Evolutionary conservation across 176 grass and related monocot genomes (phyloP).

Genomic region (Saccharum officinarum): DNA sequence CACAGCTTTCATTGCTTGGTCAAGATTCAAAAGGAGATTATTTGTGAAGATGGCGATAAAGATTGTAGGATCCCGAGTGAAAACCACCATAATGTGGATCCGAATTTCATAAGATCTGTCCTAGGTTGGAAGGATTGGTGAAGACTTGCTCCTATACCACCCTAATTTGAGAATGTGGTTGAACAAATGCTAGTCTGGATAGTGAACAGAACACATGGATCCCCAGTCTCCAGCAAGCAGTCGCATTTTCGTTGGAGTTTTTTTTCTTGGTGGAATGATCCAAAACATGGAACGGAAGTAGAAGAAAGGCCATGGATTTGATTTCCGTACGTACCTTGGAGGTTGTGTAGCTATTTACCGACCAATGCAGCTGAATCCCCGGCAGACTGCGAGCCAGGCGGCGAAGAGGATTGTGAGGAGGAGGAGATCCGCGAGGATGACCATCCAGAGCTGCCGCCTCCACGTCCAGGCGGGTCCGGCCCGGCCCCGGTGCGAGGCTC

Average conservation of each 20-base stretch:
- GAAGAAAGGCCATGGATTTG: neutral
- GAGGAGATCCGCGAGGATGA: constrained; percentile 55
- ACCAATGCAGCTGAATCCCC: constrained; percentile 63
- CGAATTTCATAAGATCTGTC: neutral
- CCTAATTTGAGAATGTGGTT: neutral
- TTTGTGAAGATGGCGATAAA: neutral
- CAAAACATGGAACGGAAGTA: neutral
- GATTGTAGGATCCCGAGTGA: neutral
- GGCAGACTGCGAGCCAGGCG: constrained; percentile 51
- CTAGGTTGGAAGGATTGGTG: neutral
- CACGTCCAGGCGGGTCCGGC: constrained; percentile 10
- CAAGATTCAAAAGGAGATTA: neutral
- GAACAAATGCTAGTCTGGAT: neutral
- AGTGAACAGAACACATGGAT: neutral
- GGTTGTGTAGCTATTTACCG: constrained; percentile 32
- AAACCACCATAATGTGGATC: neutral
- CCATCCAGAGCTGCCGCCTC: constrained; percentile 46
- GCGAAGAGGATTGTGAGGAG: constrained; percentile 55
- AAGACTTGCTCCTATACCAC: neutral
- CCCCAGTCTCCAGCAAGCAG: neutral
- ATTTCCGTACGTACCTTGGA: constrained; percentile 17
- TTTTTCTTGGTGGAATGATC: neutral
- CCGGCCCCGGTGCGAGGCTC: neutral
- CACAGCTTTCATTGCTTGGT: neutral
- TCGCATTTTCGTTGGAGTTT: too few species aligned